Conservation (phyloP, 208 protist genomes). For the Polymyxa betae region DNA sequence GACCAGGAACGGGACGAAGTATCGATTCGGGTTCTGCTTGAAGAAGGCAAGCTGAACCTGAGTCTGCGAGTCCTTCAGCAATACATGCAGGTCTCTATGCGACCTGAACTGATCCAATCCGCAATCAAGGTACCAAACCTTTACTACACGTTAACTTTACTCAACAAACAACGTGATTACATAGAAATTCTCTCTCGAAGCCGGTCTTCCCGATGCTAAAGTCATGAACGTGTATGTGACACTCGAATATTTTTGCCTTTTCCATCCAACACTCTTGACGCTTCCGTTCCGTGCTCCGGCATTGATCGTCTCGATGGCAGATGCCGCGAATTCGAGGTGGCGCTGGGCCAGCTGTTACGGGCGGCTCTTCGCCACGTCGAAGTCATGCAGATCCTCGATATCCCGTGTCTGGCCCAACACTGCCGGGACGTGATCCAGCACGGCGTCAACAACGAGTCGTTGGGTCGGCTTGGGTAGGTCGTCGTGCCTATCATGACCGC, state of each 20-base stretch:
- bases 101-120: not conserved
- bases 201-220: not conserved
- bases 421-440: slow-evolving; percentile 43
- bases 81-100: slow-evolving; percentile 22
- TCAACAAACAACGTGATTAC: not conserved
- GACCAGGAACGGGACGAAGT: slow-evolving; percentile 22
- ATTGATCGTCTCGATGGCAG: not conserved
- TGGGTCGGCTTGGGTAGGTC: not conserved
- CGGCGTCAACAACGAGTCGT: not conserved
- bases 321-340: slow-evolving; percentile 7
- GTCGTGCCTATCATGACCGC: not conserved
- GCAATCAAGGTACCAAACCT: not conserved
- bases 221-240: slow-evolving; percentile 8
- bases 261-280: too few relatives aligned
- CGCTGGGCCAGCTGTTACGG: not conserved
- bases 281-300: too few relatives aligned
- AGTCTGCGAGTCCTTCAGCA: not conserved
- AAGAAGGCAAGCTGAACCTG: slow-evolving; percentile 50
- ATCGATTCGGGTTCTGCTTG: not conserved
- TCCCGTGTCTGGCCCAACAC: slow-evolving; percentile 36
- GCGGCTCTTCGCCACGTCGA: not conserved
- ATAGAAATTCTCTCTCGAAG: not conserved
- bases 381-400: slow-evolving; percentile 46
- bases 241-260: not conserved
- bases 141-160: not conserved